Evolutionary conservation across 192 early-diverging fungal species (phyloP).

Genomic region (Mortierella alpina): DNA sequence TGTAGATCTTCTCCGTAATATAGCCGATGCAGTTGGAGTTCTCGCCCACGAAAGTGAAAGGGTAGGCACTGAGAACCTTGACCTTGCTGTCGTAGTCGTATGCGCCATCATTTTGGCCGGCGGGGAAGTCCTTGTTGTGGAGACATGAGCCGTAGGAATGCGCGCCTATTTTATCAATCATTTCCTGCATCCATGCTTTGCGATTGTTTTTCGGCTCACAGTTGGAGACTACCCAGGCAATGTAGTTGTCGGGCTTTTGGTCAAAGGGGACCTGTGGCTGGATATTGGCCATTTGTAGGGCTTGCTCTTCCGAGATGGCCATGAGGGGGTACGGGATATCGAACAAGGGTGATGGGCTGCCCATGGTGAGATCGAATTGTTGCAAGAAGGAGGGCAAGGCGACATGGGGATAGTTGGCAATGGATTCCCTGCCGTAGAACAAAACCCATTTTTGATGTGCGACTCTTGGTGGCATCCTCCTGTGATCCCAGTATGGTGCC

Average conservation of each 20-base stretch:
- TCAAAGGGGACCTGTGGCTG: conserved; percentile 4
- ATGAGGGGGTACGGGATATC: conserved; percentile 14
- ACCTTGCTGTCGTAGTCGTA: too few relatives aligned
- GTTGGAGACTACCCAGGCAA: conserved; percentile 27
- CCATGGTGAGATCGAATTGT: conserved; percentile 24
- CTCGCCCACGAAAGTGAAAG: conserved; percentile 33
- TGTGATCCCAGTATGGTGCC: conserved; percentile 13
- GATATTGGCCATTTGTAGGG: neutral
- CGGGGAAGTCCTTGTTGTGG: conserved; percentile 23
- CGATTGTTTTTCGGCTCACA: conserved; percentile 26
- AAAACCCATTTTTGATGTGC: conserved; percentile 32
- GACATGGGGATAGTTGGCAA: conserved; percentile 16
- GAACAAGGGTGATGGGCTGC: conserved; percentile 11
- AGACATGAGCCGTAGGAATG: conserved; percentile 36
- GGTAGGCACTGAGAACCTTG: conserved; percentile 7
- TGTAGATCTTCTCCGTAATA: conserved; percentile 50
- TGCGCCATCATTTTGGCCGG: neutral
- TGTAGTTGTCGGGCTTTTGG: conserved; percentile 7
- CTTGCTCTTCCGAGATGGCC: neutral
- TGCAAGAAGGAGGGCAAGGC: conserved; percentile 4
- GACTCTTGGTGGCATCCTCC: conserved; percentile 20
- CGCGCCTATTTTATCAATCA: conserved; percentile 22
- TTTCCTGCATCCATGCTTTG: conserved; percentile 8
- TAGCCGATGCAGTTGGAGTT: conserved; percentile 50
- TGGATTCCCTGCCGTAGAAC: neutral